Conservation (phyloP, 2,329 filamentous ascomycete species). For the Arthrinium puccinioides region DNA sequence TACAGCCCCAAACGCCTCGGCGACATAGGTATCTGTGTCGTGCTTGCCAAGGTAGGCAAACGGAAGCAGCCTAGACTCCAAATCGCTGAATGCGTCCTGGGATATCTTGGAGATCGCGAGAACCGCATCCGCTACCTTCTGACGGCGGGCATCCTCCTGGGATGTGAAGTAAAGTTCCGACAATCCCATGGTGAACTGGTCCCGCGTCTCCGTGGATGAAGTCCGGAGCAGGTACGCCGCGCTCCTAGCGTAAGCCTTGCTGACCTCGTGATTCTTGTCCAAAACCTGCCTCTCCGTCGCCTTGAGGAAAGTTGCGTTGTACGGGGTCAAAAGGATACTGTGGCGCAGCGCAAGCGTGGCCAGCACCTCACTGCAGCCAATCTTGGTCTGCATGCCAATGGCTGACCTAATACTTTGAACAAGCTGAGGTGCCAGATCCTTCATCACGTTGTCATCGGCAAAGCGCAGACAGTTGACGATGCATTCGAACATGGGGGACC, state of each 20-base stretch:
- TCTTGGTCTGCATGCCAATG: conserved; percentile 87
- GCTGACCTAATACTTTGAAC: conserved; percentile 77
- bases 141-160: conserved; percentile 68
- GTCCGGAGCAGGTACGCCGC: conserved; percentile 75
- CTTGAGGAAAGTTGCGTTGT: conserved; percentile 69
- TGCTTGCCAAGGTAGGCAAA: conserved; percentile 85
- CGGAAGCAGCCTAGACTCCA: conserved; percentile 70
- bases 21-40: conserved; percentile 73
- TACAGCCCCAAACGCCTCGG: conserved; percentile 72
- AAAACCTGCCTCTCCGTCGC: conserved; percentile 74
- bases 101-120: conserved; percentile 79
- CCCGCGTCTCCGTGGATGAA: conserved; percentile 39
- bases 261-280: conserved; percentile 91
- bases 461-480: conserved; percentile 84
- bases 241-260: conserved; percentile 77
- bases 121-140: conserved; percentile 76
- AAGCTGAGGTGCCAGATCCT: conserved; percentile 61
- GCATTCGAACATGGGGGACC: conserved; percentile 85
- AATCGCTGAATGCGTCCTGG: conserved; percentile 75
- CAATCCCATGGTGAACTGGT: conserved; percentile 43
- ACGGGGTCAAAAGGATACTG: conserved; percentile 64
- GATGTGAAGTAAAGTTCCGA: conserved; percentile 72
- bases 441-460: conserved; percentile 72
- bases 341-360: conserved; percentile 79
- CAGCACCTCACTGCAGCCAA: conserved; percentile 80